Evolutionary conservation across 441 rosid genomes (phyloP), one percentile per base, ranked within the genome.

Genomic region (Pelargonium fulgidum): DNA sequence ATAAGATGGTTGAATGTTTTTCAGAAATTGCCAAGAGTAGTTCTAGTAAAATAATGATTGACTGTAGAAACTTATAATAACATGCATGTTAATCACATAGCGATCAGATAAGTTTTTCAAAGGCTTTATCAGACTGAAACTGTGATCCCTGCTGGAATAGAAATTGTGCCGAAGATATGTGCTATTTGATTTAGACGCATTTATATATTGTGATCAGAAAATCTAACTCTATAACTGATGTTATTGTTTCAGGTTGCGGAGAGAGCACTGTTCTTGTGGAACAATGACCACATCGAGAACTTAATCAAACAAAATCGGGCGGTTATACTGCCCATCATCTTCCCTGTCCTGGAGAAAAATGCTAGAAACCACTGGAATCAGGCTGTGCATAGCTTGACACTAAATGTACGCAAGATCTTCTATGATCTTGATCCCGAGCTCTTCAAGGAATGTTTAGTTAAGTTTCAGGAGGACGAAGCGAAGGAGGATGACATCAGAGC

Each of bases 261-360:
- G 77, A 84, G 93, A 80, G 92, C 95, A 24, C 78, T 91, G 76
- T 89, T 89, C 80, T 83, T 91, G 63, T 89, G 95, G 97, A 91
- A 91, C 86, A 91, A 91, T 1, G 93, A 89, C 81, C 96, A 89
- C 74, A 86, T 91, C 4, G 96, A 89, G 82, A 87, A 78, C 78
- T 85, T 89, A 41, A 88, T 89, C 69, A 84, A 82, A 83, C 96
- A 89, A 73, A 87, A 87, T 70, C 81, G 86, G 54, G 85, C 79
- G 78, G 88, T 85, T 42, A 83, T 87, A 26, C 87, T 91, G 68
- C 96, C 96, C 4, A 86, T 91, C 22, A 87, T 91, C 54, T 84
- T 89, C 82, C 89, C 93, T n/a, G 81, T 91, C n/a, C 56, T 91
- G 75, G 97, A 91, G 75, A 82, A 78, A 78, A 91, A 88, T 70